These are phyloP conservation scores for Chalaropsis ovoidea DNA, from an alignment of 2,329 filamentous ascomycete species.

Conservation along the genomic window DNA sequence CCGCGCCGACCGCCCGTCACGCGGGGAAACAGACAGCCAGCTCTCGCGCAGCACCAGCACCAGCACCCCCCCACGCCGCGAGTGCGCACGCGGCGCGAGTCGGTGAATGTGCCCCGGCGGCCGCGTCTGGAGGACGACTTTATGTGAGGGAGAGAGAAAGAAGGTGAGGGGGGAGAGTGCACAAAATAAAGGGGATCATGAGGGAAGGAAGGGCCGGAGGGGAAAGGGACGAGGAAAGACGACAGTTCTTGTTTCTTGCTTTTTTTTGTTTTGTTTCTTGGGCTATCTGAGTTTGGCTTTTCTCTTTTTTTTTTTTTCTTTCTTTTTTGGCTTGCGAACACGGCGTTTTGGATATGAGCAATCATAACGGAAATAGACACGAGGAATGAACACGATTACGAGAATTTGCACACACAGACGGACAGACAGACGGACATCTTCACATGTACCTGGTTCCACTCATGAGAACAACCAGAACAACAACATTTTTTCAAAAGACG, in stretches of 20 bases:
- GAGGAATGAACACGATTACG: background rate
- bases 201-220: background rate
- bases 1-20: background rate
- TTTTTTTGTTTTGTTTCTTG: too few relatives aligned
- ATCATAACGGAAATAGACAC: slow-evolving; percentile 13
- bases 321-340: background rate
- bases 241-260: background rate
- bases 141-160: background rate
- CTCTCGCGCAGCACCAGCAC: background rate
- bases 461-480: too few relatives aligned
- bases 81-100: background rate
- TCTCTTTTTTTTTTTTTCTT: background rate
- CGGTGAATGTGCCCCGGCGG: background rate
- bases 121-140: background rate
- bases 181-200: background rate
- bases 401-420: background rate
- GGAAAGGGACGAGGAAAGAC: background rate
- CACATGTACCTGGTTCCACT: too few relatives aligned
- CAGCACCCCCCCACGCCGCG: background rate
- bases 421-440: too few relatives aligned
- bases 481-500: too few relatives aligned
- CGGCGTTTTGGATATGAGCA: slow-evolving; percentile 10
- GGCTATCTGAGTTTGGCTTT: background rate
- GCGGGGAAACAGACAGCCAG: background rate
- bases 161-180: background rate